Conservation (phyloP, 2,329 filamentous ascomycete genomes). For the Talaromyces funiculosus region DNA sequence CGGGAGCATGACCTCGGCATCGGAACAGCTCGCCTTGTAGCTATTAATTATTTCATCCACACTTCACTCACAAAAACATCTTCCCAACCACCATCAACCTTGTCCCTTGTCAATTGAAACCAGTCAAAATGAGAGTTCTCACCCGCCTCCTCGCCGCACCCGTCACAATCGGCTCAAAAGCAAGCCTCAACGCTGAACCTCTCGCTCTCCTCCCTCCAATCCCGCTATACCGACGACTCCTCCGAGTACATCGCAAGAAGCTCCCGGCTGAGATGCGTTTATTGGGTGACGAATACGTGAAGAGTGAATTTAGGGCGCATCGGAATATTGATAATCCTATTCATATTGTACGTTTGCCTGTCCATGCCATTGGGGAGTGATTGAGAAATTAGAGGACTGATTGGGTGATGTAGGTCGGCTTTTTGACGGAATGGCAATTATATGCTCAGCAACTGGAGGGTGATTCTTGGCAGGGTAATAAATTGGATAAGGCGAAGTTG, state of each 20-base stretch:
- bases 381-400: neutral
- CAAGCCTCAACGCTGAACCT: slow-evolving; percentile 42
- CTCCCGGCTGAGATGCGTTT: slow-evolving; percentile 68
- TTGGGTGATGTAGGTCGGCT: slow-evolving; percentile 67
- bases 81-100: neutral
- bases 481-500: slow-evolving; percentile 74
- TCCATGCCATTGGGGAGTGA: neutral
- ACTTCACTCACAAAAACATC: neutral
- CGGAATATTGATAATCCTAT: slow-evolving; percentile 79
- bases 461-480: slow-evolving; percentile 75
- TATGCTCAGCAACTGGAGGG: slow-evolving; percentile 92
- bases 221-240: slow-evolving; percentile 77
- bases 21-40: neutral
- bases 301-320: slow-evolving; percentile 84
- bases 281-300: slow-evolving; percentile 88
- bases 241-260: slow-evolving; percentile 78
- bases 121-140: slow-evolving; percentile 30
- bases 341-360: slow-evolving; percentile 67
- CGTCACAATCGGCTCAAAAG: slow-evolving; percentile 34
- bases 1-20: slow-evolving; percentile 13
- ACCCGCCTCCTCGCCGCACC: slow-evolving; percentile 38
- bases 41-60: neutral
- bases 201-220: slow-evolving; percentile 79
- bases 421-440: slow-evolving; percentile 91
- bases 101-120: neutral